Percentiles rank a stretch among this genome's conserved stretches.
Evolutionary conservation across 2,329 filamentous ascomycete species (phyloP).

Genomic region (Fusarium guadeloupense): DNA sequence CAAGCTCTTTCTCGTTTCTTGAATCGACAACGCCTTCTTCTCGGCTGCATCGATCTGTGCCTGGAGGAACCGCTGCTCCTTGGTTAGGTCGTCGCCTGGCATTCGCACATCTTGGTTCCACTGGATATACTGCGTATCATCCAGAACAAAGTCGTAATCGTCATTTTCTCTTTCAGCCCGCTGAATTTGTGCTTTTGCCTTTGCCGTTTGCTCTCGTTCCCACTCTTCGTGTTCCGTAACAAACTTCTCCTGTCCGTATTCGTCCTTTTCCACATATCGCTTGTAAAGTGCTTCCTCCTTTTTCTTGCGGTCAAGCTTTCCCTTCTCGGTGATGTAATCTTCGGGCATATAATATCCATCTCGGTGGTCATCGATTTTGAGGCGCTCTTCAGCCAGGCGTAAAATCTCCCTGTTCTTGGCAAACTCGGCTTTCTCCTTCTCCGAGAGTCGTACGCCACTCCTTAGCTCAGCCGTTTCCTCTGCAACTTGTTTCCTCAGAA

Average conservation of each 20-base stretch:
- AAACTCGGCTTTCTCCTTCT: conserved; percentile 86
- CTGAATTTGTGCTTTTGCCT: conserved; percentile 86
- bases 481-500: conserved; percentile 89
- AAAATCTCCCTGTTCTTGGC: conserved; percentile 86
- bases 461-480: conserved; percentile 86
- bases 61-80: conserved; percentile 81
- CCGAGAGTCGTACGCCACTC: conserved; percentile 77
- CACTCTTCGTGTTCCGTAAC: conserved; percentile 96
- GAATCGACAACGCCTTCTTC: conserved; percentile 85
- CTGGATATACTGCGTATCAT: conserved; percentile 86
- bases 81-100: conserved; percentile 78
- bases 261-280: conserved; percentile 86
- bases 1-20: conserved; percentile 88
- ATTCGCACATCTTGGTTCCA: conserved; percentile 80
- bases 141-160: conserved; percentile 93
- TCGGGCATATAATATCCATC: conserved; percentile 95
- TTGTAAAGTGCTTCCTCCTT: conserved; percentile 93
- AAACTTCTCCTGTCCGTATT: conserved; percentile 87
- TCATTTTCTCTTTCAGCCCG: conserved; percentile 78
- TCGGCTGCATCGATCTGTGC: conserved; percentile 89
- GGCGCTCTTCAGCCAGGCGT: conserved; percentile 81
- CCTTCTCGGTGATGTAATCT: conserved; percentile 93
- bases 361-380: conserved; percentile 88
- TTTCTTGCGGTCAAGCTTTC: conserved; percentile 84
- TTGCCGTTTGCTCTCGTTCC: conserved; percentile 88